Base-by-base conservation (phyloP, 148 eudicot species). In the Nepenthes mirabilis region DNA sequence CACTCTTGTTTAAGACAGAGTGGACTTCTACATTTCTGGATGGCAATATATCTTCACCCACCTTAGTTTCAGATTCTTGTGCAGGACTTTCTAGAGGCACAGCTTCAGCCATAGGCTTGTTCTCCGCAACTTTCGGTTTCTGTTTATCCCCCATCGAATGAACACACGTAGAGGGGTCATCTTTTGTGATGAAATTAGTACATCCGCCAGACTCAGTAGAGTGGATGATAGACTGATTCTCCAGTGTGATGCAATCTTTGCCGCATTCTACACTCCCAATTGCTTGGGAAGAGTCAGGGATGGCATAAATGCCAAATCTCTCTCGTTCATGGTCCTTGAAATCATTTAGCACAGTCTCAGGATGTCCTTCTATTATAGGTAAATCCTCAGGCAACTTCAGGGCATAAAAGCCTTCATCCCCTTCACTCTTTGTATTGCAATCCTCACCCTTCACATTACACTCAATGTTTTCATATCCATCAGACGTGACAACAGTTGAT, bases 371-470 rank as follows among this genome's bases (percentile, higher is more conserved):
- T 14, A 57, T 65, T 55, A 62, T 5, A 60, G 68, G 68, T 35
- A 67, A 52, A 59, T 33, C 68, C 62, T 73, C 57, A 43, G 69
- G 57, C 35, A 71, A 70, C 37, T 70, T 64, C 8, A 54, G 62
- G 36, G 51, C 58, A 57, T 52, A 23, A 9, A 61, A 8, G 34
- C 56, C 55, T 53, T 70, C 72, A 36, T 68, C 56, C 5, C 13
- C 50, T 45, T 40, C 65, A 35, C 34, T 57, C 35, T 58, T 64
- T 61, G 52, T 52, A 40, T 54, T 59, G 47, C 13, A 32, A 34
- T 53, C 69, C 75, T 66, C 77, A 51, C 36, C 35, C 60, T 61
- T 40, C n/a, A 54, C 63, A 60, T 11, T 50, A 40, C 59, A 52
- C 59, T 23, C 61, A 48, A 33, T 33, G 49, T 56, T 49, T 43